Conservation (phyloP, 192 early-diverging fungal genomes). For the Diversispora eburnea region DNA sequence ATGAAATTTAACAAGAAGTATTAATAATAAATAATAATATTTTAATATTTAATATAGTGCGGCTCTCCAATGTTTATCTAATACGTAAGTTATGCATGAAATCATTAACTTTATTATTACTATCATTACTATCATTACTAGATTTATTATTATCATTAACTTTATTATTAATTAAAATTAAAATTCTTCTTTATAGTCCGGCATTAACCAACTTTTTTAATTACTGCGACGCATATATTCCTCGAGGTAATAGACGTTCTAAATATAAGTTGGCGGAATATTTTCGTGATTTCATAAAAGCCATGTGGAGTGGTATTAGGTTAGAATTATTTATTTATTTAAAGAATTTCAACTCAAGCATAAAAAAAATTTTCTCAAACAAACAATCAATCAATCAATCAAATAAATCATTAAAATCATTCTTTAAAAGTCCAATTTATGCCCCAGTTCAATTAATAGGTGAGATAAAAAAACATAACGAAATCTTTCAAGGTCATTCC, state of each 20-base stretch:
- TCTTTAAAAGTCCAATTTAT: constrained; percentile 33
- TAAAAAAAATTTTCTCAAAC: too few relatives aligned
- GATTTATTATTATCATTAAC: not conserved
- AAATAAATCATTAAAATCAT: too few relatives aligned
- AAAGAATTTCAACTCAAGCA: too few relatives aligned
- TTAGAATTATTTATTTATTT: not conserved
- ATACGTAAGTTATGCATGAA: constrained; percentile 33
- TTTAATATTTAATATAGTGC: constrained; percentile 29
- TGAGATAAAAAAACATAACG: constrained; percentile 39
- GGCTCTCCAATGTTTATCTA: constrained; percentile 38
- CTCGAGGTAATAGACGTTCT: constrained; percentile 28
- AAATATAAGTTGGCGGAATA: constrained; percentile 36
- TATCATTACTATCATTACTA: too few relatives aligned
- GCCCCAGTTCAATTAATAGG: constrained; percentile 33
- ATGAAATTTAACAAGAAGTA: not conserved
- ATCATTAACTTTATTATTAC: not conserved
- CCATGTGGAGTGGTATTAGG: constrained; percentile 44
- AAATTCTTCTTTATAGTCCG: constrained; percentile 27
- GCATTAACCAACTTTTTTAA: constrained; percentile 36
- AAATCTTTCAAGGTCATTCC: constrained; percentile 36
- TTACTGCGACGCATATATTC: constrained; percentile 42
- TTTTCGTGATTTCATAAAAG: constrained; percentile 35
- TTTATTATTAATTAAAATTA: not conserved
- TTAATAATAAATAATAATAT: not conserved
- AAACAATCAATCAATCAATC: too few relatives aligned